Conservation (phyloP, 2,329 filamentous ascomycete species). For the Xylariaceae sp. region DNA sequence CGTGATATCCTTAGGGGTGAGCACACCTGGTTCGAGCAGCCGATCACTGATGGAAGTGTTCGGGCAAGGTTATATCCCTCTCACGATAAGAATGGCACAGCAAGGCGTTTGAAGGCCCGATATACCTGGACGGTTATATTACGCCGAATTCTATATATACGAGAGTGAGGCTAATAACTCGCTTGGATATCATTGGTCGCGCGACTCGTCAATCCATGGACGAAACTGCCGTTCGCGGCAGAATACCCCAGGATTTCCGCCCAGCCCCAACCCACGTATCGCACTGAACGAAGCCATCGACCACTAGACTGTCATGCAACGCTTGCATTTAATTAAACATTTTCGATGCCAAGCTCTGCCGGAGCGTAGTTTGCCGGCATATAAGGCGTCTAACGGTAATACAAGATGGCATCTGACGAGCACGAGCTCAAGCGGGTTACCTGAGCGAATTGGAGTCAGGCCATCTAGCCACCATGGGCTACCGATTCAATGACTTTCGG, state of each 20-base stretch:
- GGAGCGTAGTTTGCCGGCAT: slow-evolving; percentile 22
- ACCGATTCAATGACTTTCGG: not conserved
- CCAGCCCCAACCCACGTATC: slow-evolving; percentile 26
- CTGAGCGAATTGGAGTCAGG: too few relatives aligned
- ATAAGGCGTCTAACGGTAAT: slow-evolving; percentile 11
- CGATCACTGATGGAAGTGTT: not conserved
- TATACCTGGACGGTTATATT: slow-evolving; percentile 30
- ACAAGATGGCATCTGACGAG: slow-evolving; percentile 2
- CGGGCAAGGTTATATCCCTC: slow-evolving; percentile 21
- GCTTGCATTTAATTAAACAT: slow-evolving; percentile 21
- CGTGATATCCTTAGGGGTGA: slow-evolving; percentile 2
- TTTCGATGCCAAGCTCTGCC: slow-evolving; percentile 13
- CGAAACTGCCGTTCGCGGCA: slow-evolving; percentile 34
- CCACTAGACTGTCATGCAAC: slow-evolving; percentile 7
- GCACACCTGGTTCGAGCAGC: slow-evolving; percentile 15
- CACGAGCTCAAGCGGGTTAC: slow-evolving; percentile 7
- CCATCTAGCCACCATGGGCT: too few relatives aligned
- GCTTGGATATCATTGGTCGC: slow-evolving; percentile 33
- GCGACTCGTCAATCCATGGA: slow-evolving; percentile 22
- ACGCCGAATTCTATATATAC: slow-evolving; percentile 30
- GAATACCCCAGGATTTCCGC: slow-evolving; percentile 37
- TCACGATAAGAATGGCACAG: slow-evolving; percentile 1
- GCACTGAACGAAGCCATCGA: slow-evolving; percentile 11
- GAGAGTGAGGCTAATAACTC: slow-evolving; percentile 29
- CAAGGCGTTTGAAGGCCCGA: slow-evolving; percentile 23